Evolutionary conservation across 805 yeast species (phyloP), one percentile per base, ranked within the genome.

Genomic region (Metschnikowia reukaufii): DNA sequence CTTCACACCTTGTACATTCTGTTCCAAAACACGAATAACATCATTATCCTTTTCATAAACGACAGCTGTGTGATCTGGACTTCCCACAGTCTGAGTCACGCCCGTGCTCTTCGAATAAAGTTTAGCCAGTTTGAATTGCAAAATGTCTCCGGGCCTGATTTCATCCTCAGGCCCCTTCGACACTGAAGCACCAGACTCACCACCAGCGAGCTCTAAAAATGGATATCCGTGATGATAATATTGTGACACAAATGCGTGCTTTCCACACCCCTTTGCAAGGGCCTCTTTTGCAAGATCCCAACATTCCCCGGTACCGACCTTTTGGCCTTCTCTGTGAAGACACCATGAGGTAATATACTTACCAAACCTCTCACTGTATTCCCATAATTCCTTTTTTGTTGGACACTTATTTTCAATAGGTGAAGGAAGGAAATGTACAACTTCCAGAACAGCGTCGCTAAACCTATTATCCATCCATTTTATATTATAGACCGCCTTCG

Each of bases 261-360:
- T 76, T 0, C 84, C 84, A 57, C 84, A 79, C 0, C 81, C 80
- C 48, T 76, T 74, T 40, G 65, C 59, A 35, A 80, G 62, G 0
- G 84, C 82, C 40, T 77, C 78, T 43, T 69, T 74, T 0, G 83
- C 84, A 47, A 80, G 68, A 29, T 81, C 81, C 84, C 84, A 80
- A 53, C 85, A 79, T 54, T 80, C 84, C 6, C 85, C 85, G 33
- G 72, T 60, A 2, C 82, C 83, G 9, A 80, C 82, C 41, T 62
- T 60, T 39, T 69, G 65, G 6, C 82, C 82, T 27, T 64, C 52
- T 17, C 70, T 68, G 19, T 68, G 73, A 50, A 77, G 80, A 58
- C 76, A 68, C 85, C 84, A 80, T 23, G 72, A 64, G 3, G 81
- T 82, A 9, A 80, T 69, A 52, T 78, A 73, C 16, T 74, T 77